Percentiles rank a stretch among this genome's conserved stretches.
Evolutionary conservation across 2,329 filamentous ascomycete species (phyloP).

Genomic region (Fusarium temperatum): DNA sequence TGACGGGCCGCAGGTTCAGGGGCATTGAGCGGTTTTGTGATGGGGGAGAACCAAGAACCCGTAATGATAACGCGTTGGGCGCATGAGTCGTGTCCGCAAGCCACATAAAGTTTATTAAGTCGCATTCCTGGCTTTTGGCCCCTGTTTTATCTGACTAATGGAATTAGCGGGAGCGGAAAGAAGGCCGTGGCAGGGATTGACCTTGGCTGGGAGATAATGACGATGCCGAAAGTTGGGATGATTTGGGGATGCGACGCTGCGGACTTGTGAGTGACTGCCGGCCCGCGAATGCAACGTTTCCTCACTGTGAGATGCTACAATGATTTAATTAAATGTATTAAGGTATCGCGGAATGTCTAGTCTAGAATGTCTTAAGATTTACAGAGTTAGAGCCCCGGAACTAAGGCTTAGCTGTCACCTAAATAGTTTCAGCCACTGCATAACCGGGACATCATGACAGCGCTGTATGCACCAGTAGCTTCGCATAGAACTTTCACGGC

Average conservation of each 20-base stretch:
- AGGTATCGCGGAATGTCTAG: not conserved
- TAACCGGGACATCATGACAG: not conserved
- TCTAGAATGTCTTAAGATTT: not conserved
- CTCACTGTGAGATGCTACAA: not conserved
- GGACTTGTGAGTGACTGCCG: not conserved
- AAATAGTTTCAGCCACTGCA: not conserved
- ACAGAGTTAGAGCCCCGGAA: not conserved
- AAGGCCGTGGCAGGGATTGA: not conserved
- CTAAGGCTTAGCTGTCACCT: rapidly evolving
- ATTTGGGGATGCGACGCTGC: not conserved
- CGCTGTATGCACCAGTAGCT: not conserved
- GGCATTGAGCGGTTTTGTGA: not conserved
- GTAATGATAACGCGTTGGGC: not conserved
- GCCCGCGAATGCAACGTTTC: too few species aligned
- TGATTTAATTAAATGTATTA: rapidly evolving
- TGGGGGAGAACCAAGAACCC: not conserved
- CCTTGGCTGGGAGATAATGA: not conserved
- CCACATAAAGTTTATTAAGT: not conserved
- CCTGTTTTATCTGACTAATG: not conserved
- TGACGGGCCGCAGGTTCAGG: not conserved
- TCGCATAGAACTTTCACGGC: not conserved
- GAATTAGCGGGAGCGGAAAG: not conserved
- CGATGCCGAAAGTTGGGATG: not conserved
- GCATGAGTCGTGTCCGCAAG: not conserved
- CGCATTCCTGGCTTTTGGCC: not conserved